Base-by-base conservation (phyloP, 2,329 filamentous ascomycete genomes). In the Thelonectria discophora region DNA sequence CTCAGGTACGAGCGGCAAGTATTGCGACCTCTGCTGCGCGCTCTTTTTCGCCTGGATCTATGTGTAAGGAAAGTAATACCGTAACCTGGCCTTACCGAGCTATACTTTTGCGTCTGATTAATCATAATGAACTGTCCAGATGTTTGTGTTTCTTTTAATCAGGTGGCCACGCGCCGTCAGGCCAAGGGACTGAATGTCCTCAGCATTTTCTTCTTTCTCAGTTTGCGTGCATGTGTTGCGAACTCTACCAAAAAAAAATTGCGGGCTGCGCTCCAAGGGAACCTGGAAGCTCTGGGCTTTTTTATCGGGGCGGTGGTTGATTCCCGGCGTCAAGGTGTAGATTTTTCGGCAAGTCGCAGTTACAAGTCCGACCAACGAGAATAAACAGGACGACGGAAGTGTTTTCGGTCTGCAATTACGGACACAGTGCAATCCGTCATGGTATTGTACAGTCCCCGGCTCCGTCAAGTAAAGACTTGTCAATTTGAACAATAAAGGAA, bases 401-500 rank as follows among this genome's bases (percentile, higher is more conserved):
- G 27, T 10, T 30, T 30, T 30, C 27, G 27, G 27, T 30, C 27
- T 30, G 27, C 27, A 9, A 30, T 30, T 24, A 24, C 21, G 21
- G 21, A 24, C 21, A 30, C 27, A 30, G 27, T 30, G 27, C 27
- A 24, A 24, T 24, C 24, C 24, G 24, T 7, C 24, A 24, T 24
- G 4, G 24, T 7, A 30, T 30, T 8, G 27, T 30, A 30, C 27
- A 30, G 27, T 30, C 27, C 27, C 27, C 27, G 5, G 27, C 27
- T 9, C 21, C 54, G 47, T 46, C 46, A 37, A 30, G 27, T 30
- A 30, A 30, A 30, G 27, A 30, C 27, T 30, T 30, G 27, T 30
- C 27, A 30, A 30, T 30, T 43, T 71, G 55, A 71, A 71, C 65
- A 47, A 56, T 55, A 51, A 71, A 66, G 55, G 67, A 71, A 71